phyloP scores from a whole-genome alignment of 2,329 filamentous ascomycete genomes.

The Neopestalotiopsis sp. region DNA sequence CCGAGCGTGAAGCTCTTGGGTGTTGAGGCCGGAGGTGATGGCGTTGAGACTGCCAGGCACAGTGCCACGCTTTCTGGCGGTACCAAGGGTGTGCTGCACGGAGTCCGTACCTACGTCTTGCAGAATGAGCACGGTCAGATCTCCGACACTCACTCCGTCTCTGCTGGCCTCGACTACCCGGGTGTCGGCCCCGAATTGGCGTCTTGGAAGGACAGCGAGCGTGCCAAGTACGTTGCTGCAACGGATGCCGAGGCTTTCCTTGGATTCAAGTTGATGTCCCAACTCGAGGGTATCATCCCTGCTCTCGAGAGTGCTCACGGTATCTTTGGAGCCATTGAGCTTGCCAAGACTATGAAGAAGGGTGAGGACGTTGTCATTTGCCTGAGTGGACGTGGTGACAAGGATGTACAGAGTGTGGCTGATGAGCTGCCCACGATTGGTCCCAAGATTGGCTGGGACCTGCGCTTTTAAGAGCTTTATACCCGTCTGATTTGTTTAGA shows the following conservation, averaged over 20 bases:
- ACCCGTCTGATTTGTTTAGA: neutral
- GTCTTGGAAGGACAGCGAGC: constrained; percentile 87
- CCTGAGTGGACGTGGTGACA: constrained; percentile 90
- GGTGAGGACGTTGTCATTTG: constrained; percentile 93
- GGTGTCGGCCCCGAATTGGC: constrained; percentile 93
- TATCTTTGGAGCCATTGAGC: constrained; percentile 84
- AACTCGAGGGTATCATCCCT: constrained; percentile 96
- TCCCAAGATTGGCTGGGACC: constrained; percentile 81
- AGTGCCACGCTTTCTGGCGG: constrained; percentile 87
- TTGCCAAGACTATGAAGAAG: constrained; percentile 91
- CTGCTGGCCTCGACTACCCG: constrained; percentile 94
- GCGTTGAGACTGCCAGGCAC: constrained; percentile 83
- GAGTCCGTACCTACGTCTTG: constrained; percentile 93
- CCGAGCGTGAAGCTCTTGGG: constrained; percentile 85
- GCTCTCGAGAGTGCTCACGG: constrained; percentile 94
- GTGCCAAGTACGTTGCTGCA: constrained; percentile 87
- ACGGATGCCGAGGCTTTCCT: constrained; percentile 90
- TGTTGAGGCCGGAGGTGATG: constrained; percentile 94
- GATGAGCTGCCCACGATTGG: constrained; percentile 90
- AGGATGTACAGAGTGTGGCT: constrained; percentile 97
- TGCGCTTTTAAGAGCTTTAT: constrained; percentile 56
- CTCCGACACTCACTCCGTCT: constrained; percentile 92
- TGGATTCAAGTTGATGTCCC: constrained; percentile 82
- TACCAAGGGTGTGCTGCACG: constrained; percentile 90
- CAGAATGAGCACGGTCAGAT: constrained; percentile 95